A percentile compares a stretch with the other conserved stretches of the same genome.
Conservation (phyloP, 306 rosid species). For the Clitoria ternatea region DNA sequence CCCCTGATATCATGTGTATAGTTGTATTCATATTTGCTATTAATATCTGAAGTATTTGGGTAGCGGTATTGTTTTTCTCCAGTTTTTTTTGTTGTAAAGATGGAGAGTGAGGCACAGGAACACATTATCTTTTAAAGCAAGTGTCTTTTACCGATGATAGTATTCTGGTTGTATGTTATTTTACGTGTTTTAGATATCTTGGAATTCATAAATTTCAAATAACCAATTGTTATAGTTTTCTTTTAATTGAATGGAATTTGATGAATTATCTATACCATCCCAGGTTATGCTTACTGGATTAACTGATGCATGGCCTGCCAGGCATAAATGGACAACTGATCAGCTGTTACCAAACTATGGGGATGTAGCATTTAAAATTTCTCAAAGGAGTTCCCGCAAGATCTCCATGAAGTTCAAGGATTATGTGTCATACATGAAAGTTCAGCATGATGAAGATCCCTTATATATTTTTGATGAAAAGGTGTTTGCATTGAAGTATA, state of each 20-base stretch:
- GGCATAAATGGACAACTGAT: conserved; percentile 76
- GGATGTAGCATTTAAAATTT: conserved; percentile 73
- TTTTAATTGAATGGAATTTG: conserved; percentile 23
- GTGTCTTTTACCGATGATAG: not conserved
- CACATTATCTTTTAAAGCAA: not conserved
- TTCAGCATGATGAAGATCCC: conserved; percentile 96
- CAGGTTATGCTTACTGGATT: conserved; percentile 79
- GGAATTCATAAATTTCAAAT: conserved; percentile 14
- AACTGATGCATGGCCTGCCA: conserved; percentile 90
- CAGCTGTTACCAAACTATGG: conserved; percentile 62
- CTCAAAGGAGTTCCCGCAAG: conserved; percentile 70
- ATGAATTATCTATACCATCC: conserved; percentile 24
- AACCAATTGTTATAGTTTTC: conserved; percentile 2
- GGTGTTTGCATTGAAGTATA: conserved; percentile 42
- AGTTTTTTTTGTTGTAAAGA: not conserved
- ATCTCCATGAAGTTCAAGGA: conserved; percentile 73
- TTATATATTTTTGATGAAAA: conserved; percentile 93
- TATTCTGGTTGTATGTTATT: conserved; percentile 6
- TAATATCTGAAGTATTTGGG: conserved; percentile 7
- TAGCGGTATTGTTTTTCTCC: conserved; percentile 3
- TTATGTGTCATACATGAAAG: conserved; percentile 70
- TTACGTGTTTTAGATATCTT: not conserved
- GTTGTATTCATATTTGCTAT: not conserved
- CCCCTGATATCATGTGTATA: not conserved
- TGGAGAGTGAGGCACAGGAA: conserved; percentile 9